Base-by-base conservation (phyloP, 306 rosid genomes). In the Luffa acutangula region DNA sequence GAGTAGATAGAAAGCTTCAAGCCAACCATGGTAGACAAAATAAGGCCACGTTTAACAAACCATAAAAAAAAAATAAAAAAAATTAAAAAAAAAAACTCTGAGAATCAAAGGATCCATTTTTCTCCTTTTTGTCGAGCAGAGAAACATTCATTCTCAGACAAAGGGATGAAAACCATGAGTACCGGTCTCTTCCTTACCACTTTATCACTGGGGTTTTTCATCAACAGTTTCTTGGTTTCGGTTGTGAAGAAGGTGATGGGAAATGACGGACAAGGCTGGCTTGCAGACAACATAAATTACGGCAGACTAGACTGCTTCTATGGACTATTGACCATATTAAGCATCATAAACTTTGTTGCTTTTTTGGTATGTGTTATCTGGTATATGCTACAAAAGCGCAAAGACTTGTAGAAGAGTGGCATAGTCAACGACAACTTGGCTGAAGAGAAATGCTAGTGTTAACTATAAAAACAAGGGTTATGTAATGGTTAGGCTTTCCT, bases 81-180 rank as follows among this genome's bases (percentile, higher is more conserved):
- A n/a, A n/a, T n/a, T n/a, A n/a, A n/a, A n/a, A n/a, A n/a, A n/a
- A n/a, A n/a, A n/a, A n/a, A n/a, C n/a, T n/a, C n/a, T n/a, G n/a
- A n/a, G n/a, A n/a, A n/a, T n/a, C n/a, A n/a, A n/a, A n/a, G n/a
- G n/a, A n/a, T n/a, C n/a, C n/a, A n/a, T n/a, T n/a, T n/a, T n/a
- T n/a, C n/a, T n/a, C n/a, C n/a, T n/a, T n/a, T n/a, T n/a, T n/a
- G n/a, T n/a, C n/a, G n/a, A n/a, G n/a, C n/a, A n/a, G n/a, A n/a
- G n/a, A n/a, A n/a, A n/a, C n/a, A n/a, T n/a, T n/a, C n/a, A n/a
- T n/a, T n/a, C n/a, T n/a, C n/a, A n/a, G n/a, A n/a, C 17, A 92
- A 92, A 80, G 93, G 97, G 41, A 94, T 94, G 98, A 94, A 92
- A 85, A 92, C 97, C 12, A 94, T 94, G 97, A 94, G 98, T 87